These are phyloP conservation scores for Erucastrum elatum DNA, from an alignment of 345 rosid species.

Conservation along the genomic window DNA sequence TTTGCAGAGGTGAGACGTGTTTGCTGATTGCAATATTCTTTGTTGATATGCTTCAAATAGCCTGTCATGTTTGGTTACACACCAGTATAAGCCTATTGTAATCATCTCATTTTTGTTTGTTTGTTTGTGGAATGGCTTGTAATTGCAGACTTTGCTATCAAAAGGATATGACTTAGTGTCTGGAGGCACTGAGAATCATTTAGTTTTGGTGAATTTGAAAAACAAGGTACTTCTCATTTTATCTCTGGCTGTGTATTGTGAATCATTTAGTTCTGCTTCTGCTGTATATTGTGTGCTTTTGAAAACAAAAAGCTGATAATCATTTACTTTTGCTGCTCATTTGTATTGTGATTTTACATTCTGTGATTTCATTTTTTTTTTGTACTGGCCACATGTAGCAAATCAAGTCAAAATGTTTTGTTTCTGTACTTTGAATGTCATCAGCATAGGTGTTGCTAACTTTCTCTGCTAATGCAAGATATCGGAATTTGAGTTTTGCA, in stretches of 20 bases:
- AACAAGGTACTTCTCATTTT: constrained; percentile 56
- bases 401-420: background rate
- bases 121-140: constrained; percentile 8
- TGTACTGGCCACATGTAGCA: background rate
- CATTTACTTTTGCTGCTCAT: too few relatives aligned
- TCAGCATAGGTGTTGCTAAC: background rate
- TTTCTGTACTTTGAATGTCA: background rate
- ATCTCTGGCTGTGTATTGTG: too few relatives aligned
- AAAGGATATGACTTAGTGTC: constrained; percentile 89
- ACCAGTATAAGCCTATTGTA: background rate
- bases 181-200: constrained; percentile 95
- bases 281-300: too few relatives aligned
- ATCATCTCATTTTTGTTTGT: constrained; percentile 8
- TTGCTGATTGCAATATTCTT: background rate
- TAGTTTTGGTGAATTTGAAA: constrained; percentile 83
- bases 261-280: too few relatives aligned
- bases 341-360: background rate
- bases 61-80: background rate
- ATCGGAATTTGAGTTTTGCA: constrained; percentile 32
- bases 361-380: background rate
- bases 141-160: constrained; percentile 64
- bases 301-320: too few relatives aligned
- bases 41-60: constrained; percentile 10
- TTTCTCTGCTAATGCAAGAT: background rate
- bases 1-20: constrained; percentile 65